These are phyloP conservation scores for Nemania diffusa DNA, from an alignment of 2,329 filamentous ascomycete species.

Conservation along the genomic window DNA sequence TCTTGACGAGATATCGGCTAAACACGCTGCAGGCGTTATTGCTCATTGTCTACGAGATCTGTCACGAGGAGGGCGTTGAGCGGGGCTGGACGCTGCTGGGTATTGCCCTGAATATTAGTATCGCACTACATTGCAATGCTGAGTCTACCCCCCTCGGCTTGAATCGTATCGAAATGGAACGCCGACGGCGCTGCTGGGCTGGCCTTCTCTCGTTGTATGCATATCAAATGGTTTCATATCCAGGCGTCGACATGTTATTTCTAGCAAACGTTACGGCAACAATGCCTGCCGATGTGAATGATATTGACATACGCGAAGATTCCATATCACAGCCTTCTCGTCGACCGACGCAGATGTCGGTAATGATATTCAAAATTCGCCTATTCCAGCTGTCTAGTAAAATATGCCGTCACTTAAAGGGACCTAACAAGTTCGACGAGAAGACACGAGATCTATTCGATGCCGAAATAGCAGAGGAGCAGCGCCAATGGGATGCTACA, in stretches of 20 bases:
- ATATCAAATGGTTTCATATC: constrained; percentile 33
- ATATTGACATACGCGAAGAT: constrained; percentile 26
- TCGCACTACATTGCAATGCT: constrained; percentile 31
- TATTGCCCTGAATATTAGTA: constrained; percentile 30
- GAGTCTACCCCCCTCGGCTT: constrained; percentile 17
- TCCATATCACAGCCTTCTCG: constrained; percentile 19
- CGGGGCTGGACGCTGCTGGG: constrained; percentile 29
- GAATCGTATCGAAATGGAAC: constrained; percentile 21
- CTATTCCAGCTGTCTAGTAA: constrained; percentile 28
- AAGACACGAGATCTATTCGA: constrained; percentile 28
- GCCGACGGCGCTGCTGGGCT: constrained; percentile 30
- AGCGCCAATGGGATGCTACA: constrained; percentile 19
- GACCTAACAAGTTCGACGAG: constrained; percentile 29
- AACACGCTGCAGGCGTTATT: constrained; percentile 27
- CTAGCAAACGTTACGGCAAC: constrained; percentile 20
- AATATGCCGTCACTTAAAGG: constrained; percentile 30
- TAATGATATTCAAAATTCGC: constrained; percentile 32
- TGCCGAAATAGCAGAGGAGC: constrained; percentile 27
- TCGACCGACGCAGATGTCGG: constrained; percentile 29
- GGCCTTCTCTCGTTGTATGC: constrained; percentile 30
- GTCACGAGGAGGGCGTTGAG: constrained; percentile 31
- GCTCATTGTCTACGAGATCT: constrained; percentile 29
- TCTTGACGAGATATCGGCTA: constrained; percentile 28
- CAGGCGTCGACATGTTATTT: constrained; percentile 29
- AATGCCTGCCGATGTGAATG: constrained; percentile 31